These are phyloP conservation scores for Metarhizium brunneum DNA, from an alignment of 2,329 filamentous ascomycete genomes.

Conservation along the genomic window DNA sequence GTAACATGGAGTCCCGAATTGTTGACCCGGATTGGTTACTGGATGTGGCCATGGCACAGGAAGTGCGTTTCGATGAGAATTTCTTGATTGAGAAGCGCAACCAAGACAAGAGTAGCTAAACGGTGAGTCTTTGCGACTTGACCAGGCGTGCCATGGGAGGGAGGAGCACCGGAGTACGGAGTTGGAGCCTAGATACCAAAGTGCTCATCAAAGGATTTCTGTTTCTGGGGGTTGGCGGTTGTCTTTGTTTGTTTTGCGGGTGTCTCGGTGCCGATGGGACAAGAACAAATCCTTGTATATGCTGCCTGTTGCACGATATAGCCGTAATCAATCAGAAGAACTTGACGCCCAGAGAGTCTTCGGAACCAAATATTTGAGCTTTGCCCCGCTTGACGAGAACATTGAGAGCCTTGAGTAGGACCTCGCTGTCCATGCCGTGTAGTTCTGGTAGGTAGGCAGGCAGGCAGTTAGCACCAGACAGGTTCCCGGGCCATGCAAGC, in stretches of 20 bases:
- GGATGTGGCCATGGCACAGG: slow-evolving; percentile 80
- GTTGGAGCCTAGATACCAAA: not conserved
- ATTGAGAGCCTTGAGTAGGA: slow-evolving; percentile 70
- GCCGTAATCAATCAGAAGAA: slow-evolving; percentile 62
- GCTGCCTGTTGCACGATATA: no score
- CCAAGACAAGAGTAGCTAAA: slow-evolving; percentile 11
- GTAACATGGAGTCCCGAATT: slow-evolving; percentile 71
- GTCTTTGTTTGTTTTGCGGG: no score
- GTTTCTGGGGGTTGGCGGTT: no score
- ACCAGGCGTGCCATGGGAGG: slow-evolving; percentile 5
- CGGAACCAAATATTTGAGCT: slow-evolving; percentile 86
- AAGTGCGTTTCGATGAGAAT: slow-evolving; percentile 56
- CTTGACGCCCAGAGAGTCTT: slow-evolving; percentile 86
- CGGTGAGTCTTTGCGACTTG: slow-evolving; percentile 2
- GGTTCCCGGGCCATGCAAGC: not conserved
- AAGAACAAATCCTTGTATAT: no score
- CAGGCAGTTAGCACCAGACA: not conserved
- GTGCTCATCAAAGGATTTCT: no score
- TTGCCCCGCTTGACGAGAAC: slow-evolving; percentile 83
- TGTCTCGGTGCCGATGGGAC: no score
- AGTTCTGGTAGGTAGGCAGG: slow-evolving; percentile 50
- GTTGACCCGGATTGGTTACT: slow-evolving; percentile 85
- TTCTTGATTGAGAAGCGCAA: slow-evolving; percentile 46
- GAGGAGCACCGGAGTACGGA: slow-evolving; percentile 10
- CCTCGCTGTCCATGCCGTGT: slow-evolving; percentile 75